Evolutionary conservation across 495 filamentous ascomycete genomes (phyloP), one percentile per base, ranked within the genome.

Genomic region (Lineolata rhizophorae): DNA sequence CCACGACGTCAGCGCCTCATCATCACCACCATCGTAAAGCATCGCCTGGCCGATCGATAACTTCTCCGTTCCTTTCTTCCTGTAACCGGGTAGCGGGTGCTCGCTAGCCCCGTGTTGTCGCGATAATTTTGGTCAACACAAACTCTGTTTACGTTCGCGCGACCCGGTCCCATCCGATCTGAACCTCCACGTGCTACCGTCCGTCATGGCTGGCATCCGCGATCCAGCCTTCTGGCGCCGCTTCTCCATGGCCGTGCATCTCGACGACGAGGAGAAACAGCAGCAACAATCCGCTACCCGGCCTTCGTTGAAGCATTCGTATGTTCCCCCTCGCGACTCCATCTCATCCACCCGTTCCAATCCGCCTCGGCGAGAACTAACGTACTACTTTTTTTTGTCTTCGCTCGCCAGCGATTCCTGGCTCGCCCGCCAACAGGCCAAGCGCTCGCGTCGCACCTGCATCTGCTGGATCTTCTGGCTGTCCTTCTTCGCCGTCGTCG

Each of bases 201-300:
- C n/a, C 11, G 14, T 26, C 28, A 48, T 51, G 45, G 53, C 57
- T 3, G 49, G 59, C 9, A 57, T 67, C 31, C 56, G 59, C 18
- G 70, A 75, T 40, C 68, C 70, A 11, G 53, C 46, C 25, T 75
- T 75, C 48, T 73, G 68, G 70, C 57, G 56, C 13, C 58, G 67
- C 33, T 72, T 74, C 55, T 64, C 60, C 28, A 44, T 51, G n/a
- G 68, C 69, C 26, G 60, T 70, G 4, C 66, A 71, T 35, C 46
- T 37, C 0, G 51, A 52, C 41, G n/a, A n/a, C n/a, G 52, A 53
- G 28, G 47, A 47, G 31, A 27, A 45, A 43, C 22, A 26, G 25
- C 14, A 21, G 17, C 8, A 16, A 8, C 8, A 9, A 16, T 6
- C 28, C 8, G 9, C 28, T 10, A 25, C 22, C 22, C 33, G 43